phyloP scores from a whole-genome alignment of 441 rosid genomes.

The Macaranga tanarius region DNA sequence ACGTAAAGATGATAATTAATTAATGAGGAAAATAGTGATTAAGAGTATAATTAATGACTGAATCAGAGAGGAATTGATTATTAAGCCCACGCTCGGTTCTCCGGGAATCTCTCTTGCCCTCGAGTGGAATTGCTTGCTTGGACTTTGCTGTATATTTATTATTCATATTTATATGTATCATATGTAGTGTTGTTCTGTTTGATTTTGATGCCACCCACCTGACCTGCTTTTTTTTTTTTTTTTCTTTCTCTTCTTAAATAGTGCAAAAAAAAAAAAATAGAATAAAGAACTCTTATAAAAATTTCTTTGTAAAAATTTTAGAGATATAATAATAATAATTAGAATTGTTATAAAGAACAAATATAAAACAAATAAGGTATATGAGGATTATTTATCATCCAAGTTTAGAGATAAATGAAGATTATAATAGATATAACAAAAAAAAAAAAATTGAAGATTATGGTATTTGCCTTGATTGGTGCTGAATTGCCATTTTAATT shows the following conservation, averaged over 20 bases:
- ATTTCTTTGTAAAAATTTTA: too few relatives aligned
- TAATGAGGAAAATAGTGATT: slow-evolving; percentile 27
- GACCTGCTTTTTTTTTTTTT: background rate
- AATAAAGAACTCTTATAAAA: too few relatives aligned
- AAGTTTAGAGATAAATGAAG: too few relatives aligned
- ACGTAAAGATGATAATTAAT: slow-evolving; percentile 40
- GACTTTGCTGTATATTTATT: slow-evolving; percentile 42
- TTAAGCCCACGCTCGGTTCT: slow-evolving; percentile 69
- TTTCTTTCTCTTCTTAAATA: too few relatives aligned
- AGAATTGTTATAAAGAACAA: too few relatives aligned
- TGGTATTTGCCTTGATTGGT: slow-evolving; percentile 9
- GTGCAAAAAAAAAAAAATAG: too few relatives aligned
- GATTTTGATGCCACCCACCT: background rate
- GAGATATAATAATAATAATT: too few relatives aligned
- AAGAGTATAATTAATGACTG: slow-evolving; percentile 13
- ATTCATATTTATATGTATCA: too few relatives aligned
- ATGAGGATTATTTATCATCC: too few relatives aligned
- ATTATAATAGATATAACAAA: background rate
- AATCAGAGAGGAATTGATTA: slow-evolving; percentile 32
- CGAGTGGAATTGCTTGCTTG: slow-evolving; percentile 32
- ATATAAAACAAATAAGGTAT: too few relatives aligned
- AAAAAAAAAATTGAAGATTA: background rate
- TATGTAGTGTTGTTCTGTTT: background rate
- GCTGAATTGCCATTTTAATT: slow-evolving; percentile 4
- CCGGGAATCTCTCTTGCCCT: slow-evolving; percentile 80